Percentiles rank a stretch among this genome's conserved stretches.
phyloP scores from a whole-genome alignment of 192 early-diverging fungal genomes.

The Coemansia sp. region DNA sequence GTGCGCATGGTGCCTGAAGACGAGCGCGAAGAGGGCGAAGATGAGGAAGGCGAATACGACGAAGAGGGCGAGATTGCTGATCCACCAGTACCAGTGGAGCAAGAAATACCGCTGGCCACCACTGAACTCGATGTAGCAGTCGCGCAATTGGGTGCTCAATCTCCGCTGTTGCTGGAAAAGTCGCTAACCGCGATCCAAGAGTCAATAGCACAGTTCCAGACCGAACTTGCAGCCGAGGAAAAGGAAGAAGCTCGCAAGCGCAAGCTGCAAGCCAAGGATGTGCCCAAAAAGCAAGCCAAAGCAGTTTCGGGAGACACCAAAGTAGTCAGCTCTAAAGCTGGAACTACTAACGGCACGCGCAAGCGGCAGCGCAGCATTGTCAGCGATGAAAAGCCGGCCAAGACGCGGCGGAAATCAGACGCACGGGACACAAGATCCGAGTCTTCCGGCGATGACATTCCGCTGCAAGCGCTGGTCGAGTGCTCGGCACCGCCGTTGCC shows the following conservation, averaged over 20 bases:
- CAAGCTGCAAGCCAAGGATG: conserved; percentile 4
- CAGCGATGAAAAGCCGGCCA: conserved; percentile 24
- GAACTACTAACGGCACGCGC: conserved; percentile 16
- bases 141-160: conserved; percentile 3
- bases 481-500: not conserved
- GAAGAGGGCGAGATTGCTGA: conserved; percentile 55
- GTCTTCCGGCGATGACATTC: conserved; percentile 25
- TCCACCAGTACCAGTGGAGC: not conserved
- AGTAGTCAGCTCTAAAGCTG: not conserved
- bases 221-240: conserved; percentile 31
- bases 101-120: not conserved
- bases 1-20: not conserved
- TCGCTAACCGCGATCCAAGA: conserved; percentile 28
- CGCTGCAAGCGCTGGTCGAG: conserved; percentile 21
- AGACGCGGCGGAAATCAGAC: conserved; percentile 36
- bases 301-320: conserved; percentile 4
- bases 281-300: not conserved
- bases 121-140: conserved; percentile 21
- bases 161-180: conserved; percentile 15
- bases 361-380: conserved; percentile 51
- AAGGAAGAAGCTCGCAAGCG: conserved; percentile 23
- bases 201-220: conserved; percentile 34
- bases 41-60: conserved; percentile 42
- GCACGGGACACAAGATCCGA: conserved; percentile 7
- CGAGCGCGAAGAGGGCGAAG: conserved; percentile 25